Percentiles rank a stretch among this genome's conserved stretches.
Conservation (phyloP, 2,329 filamentous ascomycete genomes). For the Lasiodiplodia hormozganensis region DNA sequence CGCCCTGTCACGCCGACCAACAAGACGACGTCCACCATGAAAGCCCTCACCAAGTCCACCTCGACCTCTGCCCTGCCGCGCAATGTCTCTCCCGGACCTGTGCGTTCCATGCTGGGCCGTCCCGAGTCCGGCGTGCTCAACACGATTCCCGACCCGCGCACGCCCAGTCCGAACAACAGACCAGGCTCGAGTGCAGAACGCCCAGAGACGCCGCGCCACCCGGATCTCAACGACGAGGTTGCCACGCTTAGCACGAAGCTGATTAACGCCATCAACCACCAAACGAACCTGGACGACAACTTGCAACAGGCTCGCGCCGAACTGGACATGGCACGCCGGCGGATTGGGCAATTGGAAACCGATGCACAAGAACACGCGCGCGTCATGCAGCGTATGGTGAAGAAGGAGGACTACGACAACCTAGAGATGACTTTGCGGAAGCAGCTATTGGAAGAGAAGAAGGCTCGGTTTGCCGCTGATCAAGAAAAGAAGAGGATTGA, state of each 20-base stretch:
- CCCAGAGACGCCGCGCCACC: constrained; percentile 54
- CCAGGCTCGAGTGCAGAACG: constrained; percentile 44
- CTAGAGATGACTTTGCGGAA: constrained; percentile 49
- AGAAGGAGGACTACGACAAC: constrained; percentile 73
- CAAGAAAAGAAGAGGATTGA: constrained; percentile 87
- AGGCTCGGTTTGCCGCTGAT: constrained; percentile 51
- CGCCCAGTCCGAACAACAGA: constrained; percentile 43
- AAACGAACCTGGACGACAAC: constrained; percentile 88
- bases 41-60: constrained; percentile 47
- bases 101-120: constrained; percentile 36
- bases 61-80: constrained; percentile 46
- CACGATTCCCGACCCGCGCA: constrained; percentile 66
- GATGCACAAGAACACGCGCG: constrained; percentile 62
- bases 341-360: constrained; percentile 71
- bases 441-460: constrained; percentile 52
- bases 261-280: constrained; percentile 96
- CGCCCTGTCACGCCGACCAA: constrained; percentile 46
- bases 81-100: constrained; percentile 29
- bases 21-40: constrained; percentile 34
- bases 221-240: constrained; percentile 76
- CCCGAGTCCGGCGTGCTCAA: constrained; percentile 68
- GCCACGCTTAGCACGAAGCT: constrained; percentile 92
- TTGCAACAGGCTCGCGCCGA: constrained; percentile 84
- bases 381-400: constrained; percentile 73
- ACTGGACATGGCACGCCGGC: constrained; percentile 73